Base-by-base conservation (phyloP, 169 alveolate genomes). In the Plasmodium sp. region DNA sequence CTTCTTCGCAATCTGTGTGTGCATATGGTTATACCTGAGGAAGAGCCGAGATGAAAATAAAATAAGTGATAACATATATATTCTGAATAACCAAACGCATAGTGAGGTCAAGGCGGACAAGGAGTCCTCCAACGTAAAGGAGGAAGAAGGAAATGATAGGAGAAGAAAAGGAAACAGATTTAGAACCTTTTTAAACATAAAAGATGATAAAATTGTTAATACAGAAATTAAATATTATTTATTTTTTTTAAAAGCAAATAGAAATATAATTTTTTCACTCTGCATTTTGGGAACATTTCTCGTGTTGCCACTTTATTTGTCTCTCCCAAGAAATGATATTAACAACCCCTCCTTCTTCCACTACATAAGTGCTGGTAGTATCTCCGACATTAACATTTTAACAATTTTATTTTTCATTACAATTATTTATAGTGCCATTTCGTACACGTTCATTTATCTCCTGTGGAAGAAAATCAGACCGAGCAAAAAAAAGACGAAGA, bases 361-460 rank as follows among this genome's bases (percentile, higher is more conserved):
- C 82, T 90, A 90, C 73, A 90, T 90, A 27, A 90, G 94, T 90
- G 94, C 94, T 34, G 94, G 94, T 36, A 90, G 90, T 9, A 90
- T 90, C 27, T 90, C 94, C 0, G 94, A 90, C 48, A 90, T 81
- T 18, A 90, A 90, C 33, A 81, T 90, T 3, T 34, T 90, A 9
- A 81, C 94, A 1, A 90, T 90, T 58, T 71, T 90, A 9, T 90
- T 74, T 81, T 80, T 90, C 54, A 90, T 90, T 43, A 90, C 94
- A 0, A 36, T 90, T 41, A 90, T 90, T 39, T 90, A 90, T 90
- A 90, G 94, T 90, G 94, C 94, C 18, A 90, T 90, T 12, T 79
- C 94, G 31, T 90, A 90, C 80, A 67, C 91, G 9, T 79, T 90
- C 58, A 90, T 90, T 45, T 90, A 90, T 90, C 80, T 90, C 6